Evolutionary conservation across 441 rosid species (phyloP), one percentile per base, ranked within the genome.

Genomic region (Macaranga tanarius): DNA sequence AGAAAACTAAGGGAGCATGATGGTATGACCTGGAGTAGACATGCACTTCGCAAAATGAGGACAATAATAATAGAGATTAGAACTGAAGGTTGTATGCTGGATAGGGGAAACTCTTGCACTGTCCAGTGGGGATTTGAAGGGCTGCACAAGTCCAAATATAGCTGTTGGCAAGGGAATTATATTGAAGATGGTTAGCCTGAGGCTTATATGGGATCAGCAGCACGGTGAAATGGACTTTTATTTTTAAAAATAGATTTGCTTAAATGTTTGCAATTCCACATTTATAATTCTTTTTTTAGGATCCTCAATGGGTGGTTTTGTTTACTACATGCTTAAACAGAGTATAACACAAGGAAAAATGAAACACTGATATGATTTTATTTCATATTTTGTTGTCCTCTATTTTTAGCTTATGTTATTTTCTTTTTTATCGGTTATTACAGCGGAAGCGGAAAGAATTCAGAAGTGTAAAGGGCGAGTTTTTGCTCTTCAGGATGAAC

Each of bases 401-500:
- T 38, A 19, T 23, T 20, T 65, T 34, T 66, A 38, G 16, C 56
- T 22, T 69, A 59, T 17, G 7, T 38, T 9, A 58, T 16, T 61
- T 10, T 26, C 11, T 25, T 7, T 45, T 38, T 19, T 23, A 22
- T 52, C 20, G 73, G 51, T 16, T 45, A 38, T 62, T 23, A 16
- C 91, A 95, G 99, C 73, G 61, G 99, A 95, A 84, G 97, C 91
- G n/a, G 98, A 89, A 79, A 90, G 99, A 84, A 95, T 95, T 63
- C 82, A 73, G 59, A 91, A 72, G 76, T 92, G 91, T 67, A 90
- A 68, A 73, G 99, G 99, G 63, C 97, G 99, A n/a, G 95, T 95
- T 55, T 95, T 95, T 83, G 86, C 99, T 51, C 97, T 92, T 76
- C 86, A 79, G 42, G 94, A 91, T 85, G 99, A 95, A 81, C 99